phyloP scores from a whole-genome alignment of 805 yeast genomes.

The Ogataea kodamae region DNA sequence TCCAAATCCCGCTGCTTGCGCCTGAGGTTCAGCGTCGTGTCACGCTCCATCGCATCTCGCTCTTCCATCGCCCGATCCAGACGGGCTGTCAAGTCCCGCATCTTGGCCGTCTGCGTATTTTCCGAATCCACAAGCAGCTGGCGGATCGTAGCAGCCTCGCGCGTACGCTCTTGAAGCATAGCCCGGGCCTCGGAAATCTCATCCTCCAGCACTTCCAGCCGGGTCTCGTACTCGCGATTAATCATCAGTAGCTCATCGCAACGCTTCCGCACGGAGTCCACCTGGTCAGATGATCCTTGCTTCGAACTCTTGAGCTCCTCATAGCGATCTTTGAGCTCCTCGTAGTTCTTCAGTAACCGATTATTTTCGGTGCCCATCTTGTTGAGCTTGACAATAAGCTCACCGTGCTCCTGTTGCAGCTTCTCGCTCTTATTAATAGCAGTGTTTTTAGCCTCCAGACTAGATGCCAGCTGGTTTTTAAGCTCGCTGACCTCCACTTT shows the following conservation, averaged over 20 bases:
- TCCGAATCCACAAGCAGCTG: conserved; percentile 67
- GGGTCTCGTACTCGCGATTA: conserved; percentile 57
- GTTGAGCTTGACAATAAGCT: conserved; percentile 36
- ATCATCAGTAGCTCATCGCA: conserved; percentile 70
- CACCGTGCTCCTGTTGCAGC: conserved; percentile 30
- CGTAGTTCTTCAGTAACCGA: conserved; percentile 37
- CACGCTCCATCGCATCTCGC: conserved; percentile 55
- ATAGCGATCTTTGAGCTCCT: conserved; percentile 37
- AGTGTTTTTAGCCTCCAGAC: conserved; percentile 38
- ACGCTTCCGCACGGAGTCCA: conserved; percentile 56
- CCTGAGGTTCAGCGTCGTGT: conserved; percentile 44
- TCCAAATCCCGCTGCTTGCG: conserved; percentile 65
- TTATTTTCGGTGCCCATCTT: conserved; percentile 44
- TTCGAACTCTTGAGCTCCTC: conserved; percentile 34
- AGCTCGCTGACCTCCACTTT: conserved; percentile 41
- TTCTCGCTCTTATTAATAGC: conserved; percentile 42
- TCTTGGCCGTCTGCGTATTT: conserved; percentile 46
- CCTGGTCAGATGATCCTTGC: conserved; percentile 34
- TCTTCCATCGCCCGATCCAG: conserved; percentile 55
- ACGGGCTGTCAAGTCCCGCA: conserved; percentile 54
- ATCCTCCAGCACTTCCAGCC: conserved; percentile 68
- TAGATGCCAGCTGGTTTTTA: conserved; percentile 33
- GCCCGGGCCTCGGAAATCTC: conserved; percentile 75
- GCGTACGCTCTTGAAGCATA: conserved; percentile 71
- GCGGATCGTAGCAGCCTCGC: conserved; percentile 74